Conservation (phyloP, 192 early-diverging fungal genomes). For the Coemansia sp. region DNA sequence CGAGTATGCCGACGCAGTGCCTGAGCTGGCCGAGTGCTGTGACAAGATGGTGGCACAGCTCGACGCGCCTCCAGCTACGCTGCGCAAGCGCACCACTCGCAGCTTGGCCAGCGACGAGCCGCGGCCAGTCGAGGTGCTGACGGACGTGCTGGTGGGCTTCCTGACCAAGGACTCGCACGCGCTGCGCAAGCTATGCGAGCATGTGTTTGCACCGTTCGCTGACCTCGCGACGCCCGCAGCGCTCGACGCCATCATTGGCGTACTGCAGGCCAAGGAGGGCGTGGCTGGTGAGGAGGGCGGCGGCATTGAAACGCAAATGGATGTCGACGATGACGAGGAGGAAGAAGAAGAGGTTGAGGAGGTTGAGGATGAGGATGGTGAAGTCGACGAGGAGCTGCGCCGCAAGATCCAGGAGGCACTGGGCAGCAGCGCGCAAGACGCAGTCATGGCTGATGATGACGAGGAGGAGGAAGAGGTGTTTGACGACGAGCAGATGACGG, state of each 20-base stretch:
- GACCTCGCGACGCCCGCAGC: slow-evolving; percentile 69
- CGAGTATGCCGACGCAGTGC: slow-evolving; percentile 51
- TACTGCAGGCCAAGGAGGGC: slow-evolving; percentile 61
- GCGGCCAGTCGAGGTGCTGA: slow-evolving; percentile 86
- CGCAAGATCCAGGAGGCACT: slow-evolving; percentile 69
- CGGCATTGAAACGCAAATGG: slow-evolving; percentile 55
- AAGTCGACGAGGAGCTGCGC: slow-evolving; percentile 74
- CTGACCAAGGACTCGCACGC: slow-evolving; percentile 77
- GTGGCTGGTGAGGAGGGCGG: slow-evolving; percentile 56
- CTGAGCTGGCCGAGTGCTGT: slow-evolving; percentile 76
- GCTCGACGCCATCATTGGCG: slow-evolving; percentile 72
- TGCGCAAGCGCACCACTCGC: slow-evolving; percentile 39
- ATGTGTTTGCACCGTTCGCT: slow-evolving; percentile 83
- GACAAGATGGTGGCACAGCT: slow-evolving; percentile 59
- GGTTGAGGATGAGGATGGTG: slow-evolving; percentile 51
- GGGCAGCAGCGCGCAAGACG: slow-evolving; percentile 34
- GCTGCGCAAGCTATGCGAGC: slow-evolving; percentile 70
- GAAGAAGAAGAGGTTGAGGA: slow-evolving; percentile 53
- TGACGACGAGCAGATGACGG: slow-evolving; percentile 84
- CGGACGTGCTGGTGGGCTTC: slow-evolving; percentile 88
- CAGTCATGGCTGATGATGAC: no score
- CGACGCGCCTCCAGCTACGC: slow-evolving; percentile 39
- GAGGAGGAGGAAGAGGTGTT: slow-evolving; percentile 58
- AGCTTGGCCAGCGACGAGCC: slow-evolving; percentile 57
- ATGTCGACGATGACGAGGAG: slow-evolving; percentile 39